Percentiles rank a stretch among this genome's conserved stretches.
Evolutionary conservation across 2,329 filamentous ascomycete species (phyloP).

Genomic region (Colletotrichum sp.): DNA sequence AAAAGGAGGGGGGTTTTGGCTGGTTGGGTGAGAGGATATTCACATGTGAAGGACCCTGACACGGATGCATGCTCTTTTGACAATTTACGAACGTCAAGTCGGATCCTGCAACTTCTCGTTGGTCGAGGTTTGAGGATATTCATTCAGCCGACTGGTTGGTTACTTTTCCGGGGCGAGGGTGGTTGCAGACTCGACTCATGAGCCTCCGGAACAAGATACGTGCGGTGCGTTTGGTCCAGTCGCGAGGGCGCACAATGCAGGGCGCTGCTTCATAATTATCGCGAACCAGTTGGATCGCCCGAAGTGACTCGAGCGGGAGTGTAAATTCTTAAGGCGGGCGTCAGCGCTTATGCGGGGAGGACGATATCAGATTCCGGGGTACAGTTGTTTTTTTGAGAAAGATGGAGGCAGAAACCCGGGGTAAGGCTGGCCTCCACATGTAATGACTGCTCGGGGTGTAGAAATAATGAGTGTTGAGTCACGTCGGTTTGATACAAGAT

Average conservation of each 20-base stretch:
- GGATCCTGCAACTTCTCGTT: background rate
- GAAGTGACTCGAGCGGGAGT: background rate
- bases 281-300: background rate
- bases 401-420: background rate
- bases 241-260: background rate
- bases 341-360: background rate
- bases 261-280: background rate
- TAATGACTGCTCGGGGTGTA: background rate
- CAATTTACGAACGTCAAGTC: background rate
- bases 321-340: background rate
- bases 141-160: background rate
- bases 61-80: background rate
- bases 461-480: background rate
- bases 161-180: background rate
- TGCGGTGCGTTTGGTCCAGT: background rate
- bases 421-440: background rate
- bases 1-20: background rate
- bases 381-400: background rate
- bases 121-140: background rate
- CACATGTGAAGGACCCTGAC: background rate
- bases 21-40: background rate
- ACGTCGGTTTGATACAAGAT: background rate
- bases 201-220: background rate
- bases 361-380: background rate
- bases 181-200: background rate